Evolutionary conservation across 345 rosid genomes (phyloP), one percentile per base, ranked within the genome.

Genomic region (Barbarea vulgaris): DNA sequence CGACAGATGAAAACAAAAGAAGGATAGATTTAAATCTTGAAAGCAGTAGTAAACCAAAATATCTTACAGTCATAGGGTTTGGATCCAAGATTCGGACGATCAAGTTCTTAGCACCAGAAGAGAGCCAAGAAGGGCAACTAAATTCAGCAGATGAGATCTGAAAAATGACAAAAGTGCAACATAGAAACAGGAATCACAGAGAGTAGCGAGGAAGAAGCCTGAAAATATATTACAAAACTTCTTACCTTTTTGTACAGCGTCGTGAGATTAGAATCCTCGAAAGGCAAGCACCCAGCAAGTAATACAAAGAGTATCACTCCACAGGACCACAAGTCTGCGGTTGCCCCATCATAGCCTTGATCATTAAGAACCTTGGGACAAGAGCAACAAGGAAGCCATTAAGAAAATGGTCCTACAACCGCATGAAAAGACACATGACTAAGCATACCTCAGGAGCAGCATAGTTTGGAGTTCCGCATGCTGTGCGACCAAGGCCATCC

Each of bases 271-370:
- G 96, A 74, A 83, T 92, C 97, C 81, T 92, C 93, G 31, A 90
- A 95, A 84, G 99, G 99, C 87, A 87, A 89, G 80, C 89, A 85
- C 47, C 99, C 97, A 66, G 94, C 86, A 72, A 95, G 90, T 81
- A 95, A 74, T 59, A 89, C 96, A 86, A 92, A 95, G 73, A 95
- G 97, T 83, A 95, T 84, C 66, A 95, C 99, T 70, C 99, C 99
- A 81, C 99, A 92, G 1, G 99, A 92, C 99, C 97, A 95, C 77
- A 95, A 56, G 78, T 95, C 97, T 57, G 97, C 91, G 0, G 85
- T 86, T 71, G 91, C 86, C 75, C 91, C 97, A 27, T 95, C 93
- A 13, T 89, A 88, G 51, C 96, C 97, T 85, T 88, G 85, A 71
- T 85, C 97, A 75, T 83, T 83, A 64, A 90, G 89, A 82, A 92